phyloP scores from a whole-genome alignment of 164 flowering plant genomes.

The Macadamia integrifolia region DNA sequence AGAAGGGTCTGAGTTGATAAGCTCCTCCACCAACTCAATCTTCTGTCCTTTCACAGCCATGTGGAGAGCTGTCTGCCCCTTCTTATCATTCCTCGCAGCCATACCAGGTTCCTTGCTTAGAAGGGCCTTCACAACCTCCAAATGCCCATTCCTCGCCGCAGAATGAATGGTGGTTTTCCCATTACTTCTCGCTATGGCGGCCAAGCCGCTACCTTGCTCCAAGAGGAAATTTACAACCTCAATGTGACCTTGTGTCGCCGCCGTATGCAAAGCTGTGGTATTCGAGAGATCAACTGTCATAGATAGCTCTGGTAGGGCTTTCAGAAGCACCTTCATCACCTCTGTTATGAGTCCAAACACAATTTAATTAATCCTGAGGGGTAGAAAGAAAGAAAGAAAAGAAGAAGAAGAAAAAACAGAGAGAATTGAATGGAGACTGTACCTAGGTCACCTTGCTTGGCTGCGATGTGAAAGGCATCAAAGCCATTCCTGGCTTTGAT shows the following conservation, averaged over 20 bases:
- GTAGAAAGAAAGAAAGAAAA: not conserved
- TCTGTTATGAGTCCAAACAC: slow-evolving; percentile 37
- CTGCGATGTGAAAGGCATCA: slow-evolving; percentile 95
- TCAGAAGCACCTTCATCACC: slow-evolving; percentile 53
- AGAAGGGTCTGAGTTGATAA: slow-evolving; percentile 52
- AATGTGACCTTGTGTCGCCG: slow-evolving; percentile 80
- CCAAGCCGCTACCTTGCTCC: slow-evolving; percentile 59
- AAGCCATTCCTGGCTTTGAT: slow-evolving; percentile 87
- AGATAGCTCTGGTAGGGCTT: slow-evolving; percentile 65
- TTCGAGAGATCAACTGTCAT: slow-evolving; percentile 84
- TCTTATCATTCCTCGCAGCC: slow-evolving; percentile 64
- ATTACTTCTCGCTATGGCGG: slow-evolving; percentile 77
- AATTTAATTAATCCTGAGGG: not conserved
- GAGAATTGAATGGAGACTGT: slow-evolving; percentile 7
- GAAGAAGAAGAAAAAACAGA: not conserved
- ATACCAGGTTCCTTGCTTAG: slow-evolving; percentile 54
- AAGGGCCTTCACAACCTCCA: slow-evolving; percentile 63
- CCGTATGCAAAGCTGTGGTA: slow-evolving; percentile 89
- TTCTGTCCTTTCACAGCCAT: slow-evolving; percentile 92
- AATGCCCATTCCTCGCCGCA: slow-evolving; percentile 88
- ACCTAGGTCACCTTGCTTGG: slow-evolving; percentile 93
- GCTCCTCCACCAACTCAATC: slow-evolving; percentile 65
- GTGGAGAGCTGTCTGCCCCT: slow-evolving; percentile 96
- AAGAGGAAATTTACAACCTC: slow-evolving; percentile 65
- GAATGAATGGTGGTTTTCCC: slow-evolving; percentile 92